phyloP scores from a whole-genome alignment of 1,284 basidiomycete genomes.

The Golubevia pallescens region DNA sequence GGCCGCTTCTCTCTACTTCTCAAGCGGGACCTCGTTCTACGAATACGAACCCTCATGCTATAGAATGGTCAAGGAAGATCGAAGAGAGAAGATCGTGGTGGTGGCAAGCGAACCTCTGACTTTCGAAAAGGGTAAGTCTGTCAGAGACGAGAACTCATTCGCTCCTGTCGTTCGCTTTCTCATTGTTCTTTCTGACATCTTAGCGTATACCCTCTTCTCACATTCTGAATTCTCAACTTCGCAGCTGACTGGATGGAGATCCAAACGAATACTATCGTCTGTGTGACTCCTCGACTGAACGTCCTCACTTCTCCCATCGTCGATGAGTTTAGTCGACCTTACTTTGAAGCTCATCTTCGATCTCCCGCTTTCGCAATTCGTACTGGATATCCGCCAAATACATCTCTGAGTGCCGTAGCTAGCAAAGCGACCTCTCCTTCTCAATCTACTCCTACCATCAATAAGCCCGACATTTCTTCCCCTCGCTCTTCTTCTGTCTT shows the following conservation, averaged over 20 bases:
- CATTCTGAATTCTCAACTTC: neutral
- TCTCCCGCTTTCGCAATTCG: conserved; percentile 34
- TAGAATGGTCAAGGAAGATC: neutral
- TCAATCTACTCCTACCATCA: too few relatives aligned
- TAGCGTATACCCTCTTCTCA: conserved; percentile 8
- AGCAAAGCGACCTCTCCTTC: too few relatives aligned
- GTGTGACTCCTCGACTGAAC: conserved; percentile 54
- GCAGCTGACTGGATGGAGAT: conserved; percentile 97
- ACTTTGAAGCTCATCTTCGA: conserved; percentile 9
- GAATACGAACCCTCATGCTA: neutral
- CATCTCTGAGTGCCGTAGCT: conserved; percentile 6
- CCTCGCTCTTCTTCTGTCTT: too few relatives aligned
- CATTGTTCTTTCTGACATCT: conserved; percentile 1
- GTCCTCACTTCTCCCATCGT: conserved; percentile 46
- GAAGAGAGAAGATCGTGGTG: conserved; percentile 67
- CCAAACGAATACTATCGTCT: conserved; percentile 86
- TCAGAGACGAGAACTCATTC: conserved; percentile 17
- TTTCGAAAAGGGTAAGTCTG: conserved; percentile 70
- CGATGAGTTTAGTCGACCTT: conserved; percentile 28
- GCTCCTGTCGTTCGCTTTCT: too few relatives aligned
- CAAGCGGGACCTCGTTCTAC: neutral
- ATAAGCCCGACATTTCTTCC: too few relatives aligned
- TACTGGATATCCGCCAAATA: conserved; percentile 32
- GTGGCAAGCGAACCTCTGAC: conserved; percentile 67
- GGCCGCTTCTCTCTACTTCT: conserved; percentile 1